A percentile compares a stretch with the other conserved stretches of the same genome.
Conservation (phyloP, 1,139 yeast species). For the Nadsonia commutata region DNA sequence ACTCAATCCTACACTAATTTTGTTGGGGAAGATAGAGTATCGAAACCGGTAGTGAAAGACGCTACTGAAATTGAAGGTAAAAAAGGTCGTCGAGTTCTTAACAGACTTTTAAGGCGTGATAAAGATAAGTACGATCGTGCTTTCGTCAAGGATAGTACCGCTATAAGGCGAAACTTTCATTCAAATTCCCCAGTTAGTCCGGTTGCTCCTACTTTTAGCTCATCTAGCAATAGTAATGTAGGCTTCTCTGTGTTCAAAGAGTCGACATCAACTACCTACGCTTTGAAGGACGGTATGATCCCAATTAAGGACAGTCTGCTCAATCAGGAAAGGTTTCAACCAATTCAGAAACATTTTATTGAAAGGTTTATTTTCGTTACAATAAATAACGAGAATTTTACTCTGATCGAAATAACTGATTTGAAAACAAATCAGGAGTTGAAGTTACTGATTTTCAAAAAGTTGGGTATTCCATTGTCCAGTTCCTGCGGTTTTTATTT, state of each 20-base stretch:
- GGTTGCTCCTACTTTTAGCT: background rate
- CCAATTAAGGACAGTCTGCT: background rate
- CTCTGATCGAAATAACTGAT: constrained; percentile 31
- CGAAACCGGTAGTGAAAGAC: background rate
- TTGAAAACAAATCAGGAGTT: constrained; percentile 23
- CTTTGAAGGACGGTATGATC: background rate
- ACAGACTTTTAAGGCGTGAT: background rate
- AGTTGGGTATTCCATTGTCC: constrained; percentile 28
- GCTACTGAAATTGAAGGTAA: background rate
- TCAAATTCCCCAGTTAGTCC: background rate
- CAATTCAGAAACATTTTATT: background rate
- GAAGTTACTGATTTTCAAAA: constrained; percentile 26
- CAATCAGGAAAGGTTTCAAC: background rate
- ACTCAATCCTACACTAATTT: background rate
- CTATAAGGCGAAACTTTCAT: background rate
- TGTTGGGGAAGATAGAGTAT: background rate
- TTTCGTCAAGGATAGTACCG: background rate
- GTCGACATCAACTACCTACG: background rate
- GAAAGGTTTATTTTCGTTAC: constrained; percentile 36
- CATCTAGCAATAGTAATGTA: background rate
- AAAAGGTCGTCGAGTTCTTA: background rate
- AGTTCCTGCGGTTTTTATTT: constrained; percentile 41
- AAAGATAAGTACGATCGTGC: background rate
- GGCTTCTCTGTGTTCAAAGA: background rate
- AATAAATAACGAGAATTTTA: constrained; percentile 39